Conservation (phyloP, 2,329 filamentous ascomycete species). For the Ascochyta clinopodiicola region DNA sequence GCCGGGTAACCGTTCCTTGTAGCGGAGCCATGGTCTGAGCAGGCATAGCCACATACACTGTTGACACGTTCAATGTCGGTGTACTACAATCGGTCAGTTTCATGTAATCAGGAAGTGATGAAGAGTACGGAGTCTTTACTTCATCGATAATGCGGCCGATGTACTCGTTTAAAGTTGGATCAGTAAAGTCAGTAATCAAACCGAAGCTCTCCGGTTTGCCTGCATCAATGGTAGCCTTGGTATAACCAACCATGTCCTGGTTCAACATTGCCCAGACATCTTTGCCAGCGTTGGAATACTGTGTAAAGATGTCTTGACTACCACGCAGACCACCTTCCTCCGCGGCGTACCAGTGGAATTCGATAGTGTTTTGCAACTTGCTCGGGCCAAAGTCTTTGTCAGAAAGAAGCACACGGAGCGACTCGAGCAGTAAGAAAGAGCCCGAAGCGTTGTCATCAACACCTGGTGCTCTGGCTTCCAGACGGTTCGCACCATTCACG, state of each 20-base stretch:
- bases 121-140: neutral
- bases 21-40: slow-evolving; percentile 75
- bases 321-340: slow-evolving; percentile 87
- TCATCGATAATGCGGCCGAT: slow-evolving; percentile 83
- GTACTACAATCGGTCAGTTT: slow-evolving; percentile 59
- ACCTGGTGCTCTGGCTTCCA: slow-evolving; percentile 56
- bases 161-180: slow-evolving; percentile 79
- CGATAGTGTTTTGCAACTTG: slow-evolving; percentile 80
- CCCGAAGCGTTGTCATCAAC: slow-evolving; percentile 83
- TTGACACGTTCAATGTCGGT: slow-evolving; percentile 84
- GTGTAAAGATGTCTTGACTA: slow-evolving; percentile 84
- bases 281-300: slow-evolving; percentile 73
- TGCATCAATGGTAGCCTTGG: slow-evolving; percentile 79
- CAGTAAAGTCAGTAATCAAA: slow-evolving; percentile 89
- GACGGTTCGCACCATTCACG: slow-evolving; percentile 7
- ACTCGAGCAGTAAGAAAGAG: slow-evolving; percentile 91
- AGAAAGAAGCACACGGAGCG: slow-evolving; percentile 77
- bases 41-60: slow-evolving; percentile 89
- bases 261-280: slow-evolving; percentile 95
- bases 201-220: slow-evolving; percentile 84
- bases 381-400: slow-evolving; percentile 72
- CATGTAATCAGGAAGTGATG: no score
- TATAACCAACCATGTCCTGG: slow-evolving; percentile 89
- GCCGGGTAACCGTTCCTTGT: slow-evolving; percentile 75
- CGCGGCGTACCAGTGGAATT: slow-evolving; percentile 95